phyloP scores from a whole-genome alignment of 2,329 filamentous ascomycete genomes.

The Xylaria sp. region DNA sequence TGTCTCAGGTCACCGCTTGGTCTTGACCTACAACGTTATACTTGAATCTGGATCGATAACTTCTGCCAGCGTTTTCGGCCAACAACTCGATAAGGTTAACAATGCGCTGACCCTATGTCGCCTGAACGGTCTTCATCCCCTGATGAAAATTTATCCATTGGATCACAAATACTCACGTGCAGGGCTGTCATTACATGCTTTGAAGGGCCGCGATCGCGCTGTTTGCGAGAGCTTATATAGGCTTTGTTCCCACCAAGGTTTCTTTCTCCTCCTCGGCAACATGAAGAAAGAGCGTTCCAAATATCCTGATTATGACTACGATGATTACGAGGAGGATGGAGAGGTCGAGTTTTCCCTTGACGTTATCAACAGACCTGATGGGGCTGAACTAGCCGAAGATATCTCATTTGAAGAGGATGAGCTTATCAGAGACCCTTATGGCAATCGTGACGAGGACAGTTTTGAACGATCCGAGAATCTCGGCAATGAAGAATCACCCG shows the following conservation, averaged over 20 bases:
- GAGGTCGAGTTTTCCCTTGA: neutral
- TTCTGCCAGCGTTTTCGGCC: neutral
- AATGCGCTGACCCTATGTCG: neutral
- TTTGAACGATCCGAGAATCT: neutral
- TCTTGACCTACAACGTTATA: neutral
- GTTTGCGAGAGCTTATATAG: constrained; percentile 7
- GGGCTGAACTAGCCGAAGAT: neutral
- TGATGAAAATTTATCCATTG: neutral
- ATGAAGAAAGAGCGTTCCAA: neutral
- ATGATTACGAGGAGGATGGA: neutral
- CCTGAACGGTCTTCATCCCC: neutral
- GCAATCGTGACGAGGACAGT: neutral
- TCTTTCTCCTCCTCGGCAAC: neutral
- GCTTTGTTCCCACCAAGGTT: neutral
- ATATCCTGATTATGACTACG: neutral
- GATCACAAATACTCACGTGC: neutral
- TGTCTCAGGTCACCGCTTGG: constrained; percentile 10
- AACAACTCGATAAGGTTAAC: neutral
- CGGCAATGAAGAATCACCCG: neutral
- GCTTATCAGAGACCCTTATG: neutral
- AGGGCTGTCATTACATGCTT: neutral
- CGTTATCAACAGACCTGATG: neutral
- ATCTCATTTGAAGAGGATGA: neutral
- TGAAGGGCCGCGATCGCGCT: constrained; percentile 9
- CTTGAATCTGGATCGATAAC: neutral